Evolutionary conservation across 2,329 filamentous ascomycete genomes (phyloP).

Genomic region (Fusarium bulbicola): DNA sequence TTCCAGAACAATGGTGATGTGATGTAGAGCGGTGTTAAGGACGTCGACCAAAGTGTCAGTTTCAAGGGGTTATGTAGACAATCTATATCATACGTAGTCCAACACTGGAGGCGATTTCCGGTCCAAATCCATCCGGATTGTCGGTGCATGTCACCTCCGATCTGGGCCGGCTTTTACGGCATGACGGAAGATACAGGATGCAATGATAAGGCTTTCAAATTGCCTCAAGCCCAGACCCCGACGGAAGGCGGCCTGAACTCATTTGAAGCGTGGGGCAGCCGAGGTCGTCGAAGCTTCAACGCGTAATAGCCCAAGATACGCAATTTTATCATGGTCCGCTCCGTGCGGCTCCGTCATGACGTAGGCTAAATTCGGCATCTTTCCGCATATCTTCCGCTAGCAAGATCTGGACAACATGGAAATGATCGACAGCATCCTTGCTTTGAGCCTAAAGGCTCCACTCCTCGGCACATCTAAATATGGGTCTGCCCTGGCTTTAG

Average conservation of each 20-base stretch:
- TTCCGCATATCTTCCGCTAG: not conserved
- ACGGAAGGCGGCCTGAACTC: not conserved
- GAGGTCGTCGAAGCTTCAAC: not conserved
- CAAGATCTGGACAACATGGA: not conserved
- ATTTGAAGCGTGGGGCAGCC: not conserved
- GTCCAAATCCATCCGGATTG: not conserved
- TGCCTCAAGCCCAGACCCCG: not conserved
- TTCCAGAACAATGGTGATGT: no score
- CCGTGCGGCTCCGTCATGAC: not conserved
- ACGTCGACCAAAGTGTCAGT: not conserved
- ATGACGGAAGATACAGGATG: not conserved
- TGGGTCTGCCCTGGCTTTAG: not conserved
- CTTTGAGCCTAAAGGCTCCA: not conserved
- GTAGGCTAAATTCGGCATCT: accelerated
- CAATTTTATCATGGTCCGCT: not conserved
- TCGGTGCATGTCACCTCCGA: not conserved
- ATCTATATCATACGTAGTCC: not conserved
- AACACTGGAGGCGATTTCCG: not conserved
- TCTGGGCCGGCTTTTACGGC: not conserved
- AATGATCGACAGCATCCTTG: not conserved
- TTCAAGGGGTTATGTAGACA: no score
- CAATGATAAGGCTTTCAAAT: not conserved
- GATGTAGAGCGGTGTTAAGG: no score
- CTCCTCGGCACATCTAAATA: not conserved
- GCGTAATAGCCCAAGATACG: no score